Conservation (phyloP, 768 basidiomycete genomes). For the Russula sp. region DNA sequence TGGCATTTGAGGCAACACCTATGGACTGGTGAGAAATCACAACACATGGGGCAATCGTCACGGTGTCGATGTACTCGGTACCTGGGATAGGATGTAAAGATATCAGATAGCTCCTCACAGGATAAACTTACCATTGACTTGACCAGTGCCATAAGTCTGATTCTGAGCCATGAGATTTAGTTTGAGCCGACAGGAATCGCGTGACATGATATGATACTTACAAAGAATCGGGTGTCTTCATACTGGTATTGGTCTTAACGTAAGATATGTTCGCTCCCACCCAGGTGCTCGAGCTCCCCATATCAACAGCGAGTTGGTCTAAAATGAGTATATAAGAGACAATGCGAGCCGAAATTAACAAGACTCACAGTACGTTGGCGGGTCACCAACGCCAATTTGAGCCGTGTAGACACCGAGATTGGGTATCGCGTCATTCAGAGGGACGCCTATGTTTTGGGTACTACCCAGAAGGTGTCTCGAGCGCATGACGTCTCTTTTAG, state of each 20-base stretch:
- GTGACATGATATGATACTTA: slow-evolving; percentile 34
- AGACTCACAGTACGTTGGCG: slow-evolving; percentile 49
- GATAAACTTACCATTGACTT: slow-evolving; percentile 47
- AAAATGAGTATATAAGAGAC: background rate
- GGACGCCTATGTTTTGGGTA: slow-evolving; percentile 31
- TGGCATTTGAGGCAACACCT: slow-evolving; percentile 51
- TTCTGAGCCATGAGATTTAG: slow-evolving; percentile 30
- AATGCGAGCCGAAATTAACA: background rate
- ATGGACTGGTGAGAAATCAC: slow-evolving; percentile 57
- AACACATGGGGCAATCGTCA: slow-evolving; percentile 51
- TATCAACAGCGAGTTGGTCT: slow-evolving; percentile 60
- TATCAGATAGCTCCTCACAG: background rate
- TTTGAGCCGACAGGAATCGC: background rate
- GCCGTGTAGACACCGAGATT: slow-evolving; percentile 42
- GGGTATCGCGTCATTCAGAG: slow-evolving; percentile 47
- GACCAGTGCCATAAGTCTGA: slow-evolving; percentile 63
- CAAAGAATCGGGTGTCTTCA: slow-evolving; percentile 46
- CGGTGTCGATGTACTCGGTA: slow-evolving; percentile 46
- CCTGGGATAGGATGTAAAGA: slow-evolving; percentile 20
- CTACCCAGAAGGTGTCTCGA: no score
- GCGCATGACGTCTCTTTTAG: no score
- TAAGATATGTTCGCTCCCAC: slow-evolving; percentile 53
- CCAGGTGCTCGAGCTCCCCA: slow-evolving; percentile 73
- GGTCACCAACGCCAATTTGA: slow-evolving; percentile 49
- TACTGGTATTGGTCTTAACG: slow-evolving; percentile 49